phyloP scores from a whole-genome alignment of 2,329 filamentous ascomycete genomes.

The Aspergillus novofumigatus region DNA sequence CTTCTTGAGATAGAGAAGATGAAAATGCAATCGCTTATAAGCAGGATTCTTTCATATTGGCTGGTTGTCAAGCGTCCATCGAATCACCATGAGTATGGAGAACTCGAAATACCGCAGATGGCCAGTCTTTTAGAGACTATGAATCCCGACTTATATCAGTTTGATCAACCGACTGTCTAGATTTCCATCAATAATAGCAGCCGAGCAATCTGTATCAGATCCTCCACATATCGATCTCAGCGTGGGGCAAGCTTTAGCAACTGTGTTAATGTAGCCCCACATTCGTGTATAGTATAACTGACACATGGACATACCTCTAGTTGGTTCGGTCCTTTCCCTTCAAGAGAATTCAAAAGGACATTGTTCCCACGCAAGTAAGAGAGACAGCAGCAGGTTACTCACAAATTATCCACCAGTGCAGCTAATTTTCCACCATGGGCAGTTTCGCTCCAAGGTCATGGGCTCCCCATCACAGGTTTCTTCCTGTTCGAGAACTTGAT shows the following conservation, averaged over 20 bases:
- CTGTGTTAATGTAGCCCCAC: background rate
- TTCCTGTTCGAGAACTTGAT: too few relatives aligned
- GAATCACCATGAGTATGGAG: background rate
- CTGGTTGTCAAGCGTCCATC: background rate
- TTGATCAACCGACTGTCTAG: background rate
- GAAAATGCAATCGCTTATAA: background rate
- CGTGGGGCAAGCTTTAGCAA: background rate
- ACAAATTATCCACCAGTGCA: too few relatives aligned
- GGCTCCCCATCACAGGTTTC: too few relatives aligned
- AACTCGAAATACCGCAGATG: background rate
- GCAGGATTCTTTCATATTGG: background rate
- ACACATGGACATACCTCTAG: background rate
- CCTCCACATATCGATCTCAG: background rate
- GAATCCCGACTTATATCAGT: background rate
- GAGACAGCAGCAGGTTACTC: background rate
- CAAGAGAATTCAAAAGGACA: background rate
- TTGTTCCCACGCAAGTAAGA: background rate
- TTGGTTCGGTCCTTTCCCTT: background rate
- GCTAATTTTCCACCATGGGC: too few relatives aligned
- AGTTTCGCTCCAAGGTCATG: too few relatives aligned
- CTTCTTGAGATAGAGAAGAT: background rate
- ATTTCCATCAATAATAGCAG: background rate
- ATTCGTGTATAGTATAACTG: background rate
- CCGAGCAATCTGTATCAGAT: background rate
- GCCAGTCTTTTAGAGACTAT: background rate